Percentiles rank a stretch among this genome's conserved stretches.
These are phyloP conservation scores for Zygosaccharomyces pseudobailii DNA, from an alignment of 1,139 yeast genomes.

Conservation along the genomic window DNA sequence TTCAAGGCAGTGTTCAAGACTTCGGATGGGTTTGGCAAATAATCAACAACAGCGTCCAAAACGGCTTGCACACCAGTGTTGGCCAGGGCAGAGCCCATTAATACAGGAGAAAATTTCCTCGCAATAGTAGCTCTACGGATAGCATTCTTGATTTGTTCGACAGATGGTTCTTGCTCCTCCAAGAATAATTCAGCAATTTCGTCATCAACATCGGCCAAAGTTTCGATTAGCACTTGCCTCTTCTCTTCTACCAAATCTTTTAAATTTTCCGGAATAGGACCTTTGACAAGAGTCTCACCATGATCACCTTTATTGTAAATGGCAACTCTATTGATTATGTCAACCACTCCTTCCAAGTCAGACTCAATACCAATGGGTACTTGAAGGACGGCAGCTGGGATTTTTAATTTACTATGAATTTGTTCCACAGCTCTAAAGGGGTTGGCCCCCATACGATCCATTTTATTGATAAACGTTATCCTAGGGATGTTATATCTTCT, in stretches of 20 bases:
- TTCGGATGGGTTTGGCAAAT: slow-evolving; percentile 91
- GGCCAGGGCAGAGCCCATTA: slow-evolving; percentile 98
- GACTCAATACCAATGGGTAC: slow-evolving; percentile 95
- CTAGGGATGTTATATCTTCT: slow-evolving; percentile 96
- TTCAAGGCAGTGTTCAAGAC: slow-evolving; percentile 87
- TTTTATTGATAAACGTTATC: slow-evolving; percentile 90
- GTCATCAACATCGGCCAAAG: slow-evolving; percentile 95
- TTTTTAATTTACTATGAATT: slow-evolving; percentile 76
- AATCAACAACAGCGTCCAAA: slow-evolving; percentile 92
- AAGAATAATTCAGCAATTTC: slow-evolving; percentile 90
- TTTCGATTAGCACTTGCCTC: slow-evolving; percentile 79
- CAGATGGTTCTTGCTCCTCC: slow-evolving; percentile 84
- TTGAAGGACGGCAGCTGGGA: slow-evolving; percentile 96
- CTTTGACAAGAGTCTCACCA: slow-evolving; percentile 68
- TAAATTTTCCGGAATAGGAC: slow-evolving; percentile 70
- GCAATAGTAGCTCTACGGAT: slow-evolving; percentile 96
- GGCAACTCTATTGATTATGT: slow-evolving; percentile 82
- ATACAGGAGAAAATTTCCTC: slow-evolving; percentile 93
- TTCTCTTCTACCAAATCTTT: slow-evolving; percentile 76
- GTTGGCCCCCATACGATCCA: slow-evolving; percentile 99
- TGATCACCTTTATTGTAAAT: slow-evolving; percentile 87
- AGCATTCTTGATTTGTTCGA: slow-evolving; percentile 77
- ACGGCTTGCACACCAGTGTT: slow-evolving; percentile 94
- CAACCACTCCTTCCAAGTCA: slow-evolving; percentile 81
- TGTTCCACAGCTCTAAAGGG: slow-evolving; percentile 95